phyloP scores from a whole-genome alignment of 768 basidiomycete species.

The Psilocybe tampanensis region DNA sequence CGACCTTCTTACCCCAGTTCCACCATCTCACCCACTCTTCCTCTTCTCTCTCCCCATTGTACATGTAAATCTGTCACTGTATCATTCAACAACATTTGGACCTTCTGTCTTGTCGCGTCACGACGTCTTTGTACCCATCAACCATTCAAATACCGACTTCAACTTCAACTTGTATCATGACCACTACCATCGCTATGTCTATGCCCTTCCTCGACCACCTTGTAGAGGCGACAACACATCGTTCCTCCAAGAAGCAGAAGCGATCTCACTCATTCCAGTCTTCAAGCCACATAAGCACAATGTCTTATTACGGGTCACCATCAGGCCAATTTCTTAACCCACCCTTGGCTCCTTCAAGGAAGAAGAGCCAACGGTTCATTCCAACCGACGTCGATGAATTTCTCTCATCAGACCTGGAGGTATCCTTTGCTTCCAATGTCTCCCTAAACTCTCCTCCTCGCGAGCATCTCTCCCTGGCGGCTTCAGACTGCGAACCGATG shows the following conservation, averaged over 20 bases:
- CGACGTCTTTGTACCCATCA: constrained; percentile 18
- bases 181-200: constrained; percentile 22
- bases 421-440: constrained; percentile 82
- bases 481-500: constrained; percentile 67
- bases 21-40: constrained; percentile 18
- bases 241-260: constrained; percentile 49
- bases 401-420: constrained; percentile 75
- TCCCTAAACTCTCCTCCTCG: constrained; percentile 75
- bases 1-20: constrained; percentile 18
- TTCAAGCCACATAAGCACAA: constrained; percentile 46
- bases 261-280: constrained; percentile 33
- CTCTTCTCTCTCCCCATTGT: constrained; percentile 8
- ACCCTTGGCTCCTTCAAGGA: constrained; percentile 49
- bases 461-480: constrained; percentile 41
- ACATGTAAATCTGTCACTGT: constrained; percentile 15
- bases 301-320: constrained; percentile 57
- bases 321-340: constrained; percentile 44
- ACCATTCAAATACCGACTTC: constrained; percentile 8
- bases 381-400: constrained; percentile 65
- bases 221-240: constrained; percentile 32
- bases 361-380: constrained; percentile 46
- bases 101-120: constrained; percentile 12
- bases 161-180: not conserved
- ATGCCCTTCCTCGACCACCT: constrained; percentile 43
- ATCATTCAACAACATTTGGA: constrained; percentile 10